A percentile compares a stretch with the other conserved stretches of the same genome.
These are phyloP conservation scores for Jackrogersella minutella DNA, from an alignment of 495 filamentous ascomycete genomes.

Conservation along the genomic window DNA sequence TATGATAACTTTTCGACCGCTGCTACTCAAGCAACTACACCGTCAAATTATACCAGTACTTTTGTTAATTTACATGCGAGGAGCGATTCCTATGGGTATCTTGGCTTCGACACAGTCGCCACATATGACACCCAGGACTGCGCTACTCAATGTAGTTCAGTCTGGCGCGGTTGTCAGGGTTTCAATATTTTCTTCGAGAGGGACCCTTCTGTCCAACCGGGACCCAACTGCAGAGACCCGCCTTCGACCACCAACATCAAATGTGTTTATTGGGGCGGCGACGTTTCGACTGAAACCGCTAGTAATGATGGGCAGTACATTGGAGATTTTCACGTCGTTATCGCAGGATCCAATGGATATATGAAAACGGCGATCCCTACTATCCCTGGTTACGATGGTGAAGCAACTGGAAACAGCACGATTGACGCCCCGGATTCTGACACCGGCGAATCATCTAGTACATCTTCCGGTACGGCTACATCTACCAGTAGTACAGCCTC, in stretches of 20 bases:
- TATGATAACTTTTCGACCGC: conserved; percentile 24
- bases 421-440: conserved; percentile 50
- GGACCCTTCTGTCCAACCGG: conserved; percentile 50
- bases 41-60: conserved; percentile 50
- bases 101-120: conserved; percentile 50
- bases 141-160: conserved; percentile 45
- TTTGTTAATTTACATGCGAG: conserved; percentile 51
- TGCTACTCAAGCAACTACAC: conserved; percentile 44
- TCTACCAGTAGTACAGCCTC: background rate
- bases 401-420: conserved; percentile 48
- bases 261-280: conserved; percentile 60
- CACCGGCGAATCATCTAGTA: background rate
- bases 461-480: background rate
- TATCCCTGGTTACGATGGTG: conserved; percentile 43
- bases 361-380: conserved; percentile 41
- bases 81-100: conserved; percentile 49
- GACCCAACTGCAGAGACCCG: conserved; percentile 54
- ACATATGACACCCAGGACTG: conserved; percentile 55
- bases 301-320: conserved; percentile 51
- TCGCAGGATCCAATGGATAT: conserved; percentile 56
- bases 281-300: conserved; percentile 43
- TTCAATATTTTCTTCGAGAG: conserved; percentile 62
- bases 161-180: conserved; percentile 31
- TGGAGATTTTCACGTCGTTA: conserved; percentile 52
- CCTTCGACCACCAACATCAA: conserved; percentile 60